Base-by-base conservation (phyloP, 2,329 filamentous ascomycete species). In the Dothideomycetes sp. region DNA sequence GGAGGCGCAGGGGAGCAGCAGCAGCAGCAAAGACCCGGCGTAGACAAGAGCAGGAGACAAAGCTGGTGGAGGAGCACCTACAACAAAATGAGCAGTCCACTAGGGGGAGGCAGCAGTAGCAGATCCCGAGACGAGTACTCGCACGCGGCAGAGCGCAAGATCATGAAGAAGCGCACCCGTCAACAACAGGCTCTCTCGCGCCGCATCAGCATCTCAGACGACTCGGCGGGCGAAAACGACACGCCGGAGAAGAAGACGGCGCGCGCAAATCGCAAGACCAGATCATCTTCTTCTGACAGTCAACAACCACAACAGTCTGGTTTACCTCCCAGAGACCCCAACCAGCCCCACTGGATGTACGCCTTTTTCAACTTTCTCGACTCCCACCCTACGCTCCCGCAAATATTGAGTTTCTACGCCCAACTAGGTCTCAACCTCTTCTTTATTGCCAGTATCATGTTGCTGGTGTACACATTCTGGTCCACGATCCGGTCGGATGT, bases 401-500 rank as follows among this genome's bases (percentile, higher is more conserved):
- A 73, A 40, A 75, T 81, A 19, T 64, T 84, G 12, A 78, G 77
- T 14, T 79, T 69, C 61, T 83, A 79, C 61, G 70, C 76, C 10
- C 78, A 82, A 53, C 64, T 82, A 34, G 54, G 70, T 2, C 72
- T 86, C 62, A 86, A 85, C 55, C 56, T 78, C 34, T 70, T 75
- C 44, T 64, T 83, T 12, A 68, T 79, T 4, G 58, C 70, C 10
- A 60, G 71, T 40, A 62, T 66, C 49, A 61, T 77, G 31, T 89
- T 81, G 58, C 66, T 85, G 32, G 68, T 84, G 24, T 85, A 80
- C 63, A 69, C 73, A 2, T 73, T 85, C 49, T 75, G 84, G 47
- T 65, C 70, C 11, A 81, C 83, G 7, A 77, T 91, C 38, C 77
- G 79, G 11, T 70, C 73, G 17, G 88, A 95, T 56, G 79, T 94